These are phyloP conservation scores for Colletotrichum lini DNA, from an alignment of 2,329 filamentous ascomycete genomes.

Conservation along the genomic window DNA sequence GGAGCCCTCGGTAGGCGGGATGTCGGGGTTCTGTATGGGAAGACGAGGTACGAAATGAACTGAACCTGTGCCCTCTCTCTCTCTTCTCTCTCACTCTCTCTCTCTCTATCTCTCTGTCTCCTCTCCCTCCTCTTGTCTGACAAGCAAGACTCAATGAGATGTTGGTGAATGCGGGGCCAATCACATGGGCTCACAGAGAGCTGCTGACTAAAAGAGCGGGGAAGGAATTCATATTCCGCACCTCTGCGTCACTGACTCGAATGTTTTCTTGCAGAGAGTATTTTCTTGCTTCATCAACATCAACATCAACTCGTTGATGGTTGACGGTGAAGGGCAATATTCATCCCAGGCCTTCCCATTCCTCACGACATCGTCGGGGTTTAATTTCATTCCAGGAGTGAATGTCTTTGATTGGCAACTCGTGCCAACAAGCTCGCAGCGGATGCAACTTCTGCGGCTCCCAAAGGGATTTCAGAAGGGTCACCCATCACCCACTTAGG, in stretches of 20 bases:
- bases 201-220: slow-evolving; percentile 21
- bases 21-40: not conserved
- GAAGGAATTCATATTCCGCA: slow-evolving; percentile 38
- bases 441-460: not conserved
- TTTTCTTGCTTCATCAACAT: not conserved
- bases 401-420: too few species aligned
- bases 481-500: not conserved
- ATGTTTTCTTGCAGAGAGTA: slow-evolving; percentile 2
- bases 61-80: not conserved
- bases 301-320: not conserved
- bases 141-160: slow-evolving; percentile 8
- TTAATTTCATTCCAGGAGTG: too few species aligned
- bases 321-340: not conserved
- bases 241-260: slow-evolving; percentile 25
- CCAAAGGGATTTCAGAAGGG: too few species aligned
- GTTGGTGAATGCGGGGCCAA: slow-evolving; percentile 15
- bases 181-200: slow-evolving; percentile 11
- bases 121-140: not conserved
- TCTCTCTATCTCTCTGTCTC: too few species aligned
- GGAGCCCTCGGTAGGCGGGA: not conserved
- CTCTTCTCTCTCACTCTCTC: too few species aligned
- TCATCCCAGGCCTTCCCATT: not conserved
- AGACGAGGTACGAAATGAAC: slow-evolving; percentile 5
- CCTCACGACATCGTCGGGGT: too few species aligned
- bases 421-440: too few species aligned